These are phyloP conservation scores for Cytospora paraplurivora DNA, from an alignment of 2,329 filamentous ascomycete species.

Conservation along the genomic window DNA sequence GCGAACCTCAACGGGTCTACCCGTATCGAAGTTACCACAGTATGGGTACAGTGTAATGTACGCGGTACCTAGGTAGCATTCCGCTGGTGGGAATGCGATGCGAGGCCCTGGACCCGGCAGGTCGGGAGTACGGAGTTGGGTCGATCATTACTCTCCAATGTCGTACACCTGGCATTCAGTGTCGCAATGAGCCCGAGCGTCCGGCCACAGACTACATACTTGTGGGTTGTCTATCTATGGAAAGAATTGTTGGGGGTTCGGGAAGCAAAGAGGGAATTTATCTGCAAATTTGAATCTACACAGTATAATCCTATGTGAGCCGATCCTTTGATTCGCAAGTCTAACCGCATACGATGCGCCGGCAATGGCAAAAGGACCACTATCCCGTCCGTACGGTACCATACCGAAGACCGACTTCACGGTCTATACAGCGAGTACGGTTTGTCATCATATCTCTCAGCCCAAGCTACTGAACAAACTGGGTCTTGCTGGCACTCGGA, in stretches of 20 bases:
- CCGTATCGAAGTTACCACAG: conserved; percentile 19
- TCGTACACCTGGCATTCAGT: background rate
- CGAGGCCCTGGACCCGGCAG: too few species aligned
- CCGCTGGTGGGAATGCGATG: background rate
- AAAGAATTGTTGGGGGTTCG: background rate
- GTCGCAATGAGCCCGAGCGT: background rate
- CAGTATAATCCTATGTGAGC: background rate
- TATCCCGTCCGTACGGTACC: too few species aligned
- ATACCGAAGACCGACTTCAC: too few species aligned
- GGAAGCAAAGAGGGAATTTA: conserved; percentile 3
- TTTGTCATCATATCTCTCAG: too few species aligned
- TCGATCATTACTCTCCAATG: background rate
- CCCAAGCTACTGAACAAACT: too few species aligned
- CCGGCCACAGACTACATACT: background rate
- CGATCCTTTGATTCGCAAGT: conserved; percentile 11
- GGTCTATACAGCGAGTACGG: too few species aligned
- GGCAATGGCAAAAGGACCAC: too few species aligned
- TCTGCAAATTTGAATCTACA: background rate
- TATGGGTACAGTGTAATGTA: background rate
- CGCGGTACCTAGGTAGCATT: background rate
- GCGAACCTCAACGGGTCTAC: conserved; percentile 20
- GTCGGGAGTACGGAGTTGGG: too few species aligned
- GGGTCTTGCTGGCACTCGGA: too few species aligned
- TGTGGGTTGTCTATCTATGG: background rate
- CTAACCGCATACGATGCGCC: background rate